A percentile compares a stretch with the other conserved stretches of the same genome.
These are phyloP conservation scores for Solanum hybrid DNA, from an alignment of 305 asterid species.

Conservation along the genomic window DNA sequence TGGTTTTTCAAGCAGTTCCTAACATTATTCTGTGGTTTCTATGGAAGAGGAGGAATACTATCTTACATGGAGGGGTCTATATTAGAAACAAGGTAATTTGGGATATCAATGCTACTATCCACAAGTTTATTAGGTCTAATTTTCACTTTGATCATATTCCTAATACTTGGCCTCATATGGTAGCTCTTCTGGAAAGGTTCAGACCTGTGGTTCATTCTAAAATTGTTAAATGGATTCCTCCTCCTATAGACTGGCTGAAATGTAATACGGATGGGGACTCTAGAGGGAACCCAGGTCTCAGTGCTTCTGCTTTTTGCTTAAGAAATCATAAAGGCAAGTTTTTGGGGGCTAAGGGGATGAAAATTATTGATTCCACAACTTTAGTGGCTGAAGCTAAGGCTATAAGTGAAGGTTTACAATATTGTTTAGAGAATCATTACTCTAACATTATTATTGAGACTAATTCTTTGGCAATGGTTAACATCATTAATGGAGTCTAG, in stretches of 20 bases:
- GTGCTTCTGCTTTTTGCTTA: background rate
- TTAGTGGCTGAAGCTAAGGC: background rate
- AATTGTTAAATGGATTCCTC: background rate
- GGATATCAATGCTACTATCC: background rate
- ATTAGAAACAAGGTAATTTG: background rate
- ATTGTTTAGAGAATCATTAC: too few relatives aligned
- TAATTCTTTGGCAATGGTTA: background rate
- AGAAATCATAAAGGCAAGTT: background rate
- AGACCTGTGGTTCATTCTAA: background rate
- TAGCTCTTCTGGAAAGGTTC: background rate
- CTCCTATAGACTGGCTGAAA: background rate
- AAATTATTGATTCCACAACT: background rate
- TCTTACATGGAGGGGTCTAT: background rate
- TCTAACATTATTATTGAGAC: too few relatives aligned
- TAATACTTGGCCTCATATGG: background rate
- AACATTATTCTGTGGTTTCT: background rate
- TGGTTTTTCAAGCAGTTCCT: background rate
- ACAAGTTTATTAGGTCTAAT: background rate
- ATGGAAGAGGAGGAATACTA: background rate
- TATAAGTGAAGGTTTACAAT: too few relatives aligned
- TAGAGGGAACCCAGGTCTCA: background rate
- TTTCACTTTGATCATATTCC: background rate
- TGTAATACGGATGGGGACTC: background rate
- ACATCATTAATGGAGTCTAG: too few relatives aligned
- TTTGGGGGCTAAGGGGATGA: background rate